Percentiles rank a stretch among this genome's conserved stretches.
Conservation (phyloP, 257 asterid genomes). For the Knoxia roxburghii region DNA sequence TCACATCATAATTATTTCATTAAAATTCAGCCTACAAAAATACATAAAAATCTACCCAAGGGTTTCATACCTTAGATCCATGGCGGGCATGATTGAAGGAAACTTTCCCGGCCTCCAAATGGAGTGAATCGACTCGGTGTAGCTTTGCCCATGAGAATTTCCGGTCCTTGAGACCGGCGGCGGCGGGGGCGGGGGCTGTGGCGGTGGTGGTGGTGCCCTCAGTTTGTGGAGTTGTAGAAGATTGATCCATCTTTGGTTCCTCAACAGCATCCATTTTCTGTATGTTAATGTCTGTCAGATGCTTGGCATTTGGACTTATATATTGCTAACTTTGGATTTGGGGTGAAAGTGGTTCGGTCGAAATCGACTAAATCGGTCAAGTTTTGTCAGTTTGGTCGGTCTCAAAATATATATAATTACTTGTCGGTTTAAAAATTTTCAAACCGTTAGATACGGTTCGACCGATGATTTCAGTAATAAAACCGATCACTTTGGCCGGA, state of each 20-base stretch:
- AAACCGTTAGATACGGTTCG: too few species aligned
- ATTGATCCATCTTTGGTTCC: not conserved
- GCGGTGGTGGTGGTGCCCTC: not conserved
- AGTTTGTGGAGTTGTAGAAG: not conserved
- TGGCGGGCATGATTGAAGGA: conserved; percentile 16
- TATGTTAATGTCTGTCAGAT: too few species aligned
- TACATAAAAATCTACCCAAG: not conserved
- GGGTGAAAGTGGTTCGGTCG: too few species aligned
- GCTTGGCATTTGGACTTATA: too few species aligned
- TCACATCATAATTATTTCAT: not conserved
- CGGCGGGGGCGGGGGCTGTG: not conserved
- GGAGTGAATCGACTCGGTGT: conserved; percentile 37
- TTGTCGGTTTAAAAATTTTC: too few species aligned
- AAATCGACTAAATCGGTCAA: too few species aligned
- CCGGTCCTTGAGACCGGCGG: conserved; percentile 20
- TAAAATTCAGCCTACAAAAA: not conserved
- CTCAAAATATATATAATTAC: too few species aligned
- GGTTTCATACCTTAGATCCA: conserved; percentile 14
- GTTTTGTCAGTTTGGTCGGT: too few species aligned
- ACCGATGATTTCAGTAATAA: too few species aligned
- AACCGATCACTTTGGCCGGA: too few species aligned
- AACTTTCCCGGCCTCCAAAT: conserved; percentile 36
- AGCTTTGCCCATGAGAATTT: conserved; percentile 39
- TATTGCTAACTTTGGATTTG: too few species aligned
- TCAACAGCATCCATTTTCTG: not conserved